Conservation (phyloP, 257 asterid genomes). For the Verbascum thapsus region DNA sequence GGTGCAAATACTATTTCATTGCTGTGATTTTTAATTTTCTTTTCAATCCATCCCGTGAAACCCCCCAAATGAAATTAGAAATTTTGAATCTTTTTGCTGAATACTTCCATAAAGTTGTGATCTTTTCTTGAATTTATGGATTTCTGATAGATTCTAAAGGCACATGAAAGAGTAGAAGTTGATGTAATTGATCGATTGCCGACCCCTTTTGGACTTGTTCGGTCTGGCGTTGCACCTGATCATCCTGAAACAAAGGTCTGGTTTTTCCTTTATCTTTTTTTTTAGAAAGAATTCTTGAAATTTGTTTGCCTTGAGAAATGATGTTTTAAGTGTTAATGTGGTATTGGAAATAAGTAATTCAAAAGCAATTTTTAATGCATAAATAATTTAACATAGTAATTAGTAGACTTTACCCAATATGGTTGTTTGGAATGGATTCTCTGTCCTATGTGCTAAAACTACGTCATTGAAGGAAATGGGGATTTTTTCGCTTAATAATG, state of each 20-base stretch:
- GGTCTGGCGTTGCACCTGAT: constrained; percentile 97
- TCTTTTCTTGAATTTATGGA: constrained; percentile 3
- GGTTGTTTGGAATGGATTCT: constrained; percentile 4
- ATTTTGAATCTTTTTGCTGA: constrained; percentile 13
- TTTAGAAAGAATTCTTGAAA: too few relatives aligned
- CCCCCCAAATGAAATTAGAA: not conserved
- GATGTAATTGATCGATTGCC: constrained; percentile 91
- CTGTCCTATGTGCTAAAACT: not conserved
- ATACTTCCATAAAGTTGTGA: not conserved
- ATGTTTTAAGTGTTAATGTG: too few relatives aligned
- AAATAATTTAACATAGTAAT: constrained; percentile 3
- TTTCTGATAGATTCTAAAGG: constrained; percentile 64
- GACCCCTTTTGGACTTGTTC: constrained; percentile 90
- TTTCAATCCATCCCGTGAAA: not conserved
- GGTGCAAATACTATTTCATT: constrained; percentile 39
- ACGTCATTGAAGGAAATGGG: constrained; percentile 3
- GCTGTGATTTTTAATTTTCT: too few relatives aligned
- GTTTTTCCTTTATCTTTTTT: too few relatives aligned
- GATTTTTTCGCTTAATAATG: constrained; percentile 7
- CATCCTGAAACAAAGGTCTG: constrained; percentile 95
- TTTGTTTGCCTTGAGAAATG: too few relatives aligned
- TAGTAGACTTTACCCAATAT: not conserved
- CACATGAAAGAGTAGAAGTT: constrained; percentile 70
- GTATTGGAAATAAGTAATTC: too few relatives aligned
- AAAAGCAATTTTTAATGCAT: too few relatives aligned